Evolutionary conservation across 768 basidiomycete species (phyloP), one percentile per base, ranked within the genome.

Genomic region (Pulveroboletus sp.): DNA sequence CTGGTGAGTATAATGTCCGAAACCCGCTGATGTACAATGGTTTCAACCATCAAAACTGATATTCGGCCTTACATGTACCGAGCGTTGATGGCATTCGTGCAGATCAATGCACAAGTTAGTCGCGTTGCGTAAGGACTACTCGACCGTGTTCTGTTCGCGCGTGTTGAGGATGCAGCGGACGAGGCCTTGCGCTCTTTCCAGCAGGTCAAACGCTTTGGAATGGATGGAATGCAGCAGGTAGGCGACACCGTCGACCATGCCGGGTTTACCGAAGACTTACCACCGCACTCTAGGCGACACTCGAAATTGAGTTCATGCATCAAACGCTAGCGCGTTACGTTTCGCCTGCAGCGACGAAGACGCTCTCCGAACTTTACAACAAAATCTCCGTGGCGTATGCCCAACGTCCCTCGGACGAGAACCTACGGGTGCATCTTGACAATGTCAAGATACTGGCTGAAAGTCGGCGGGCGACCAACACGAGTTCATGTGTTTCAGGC

Each of bases 281-380:
- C 5, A 5, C n/a, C 12, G 5, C 8, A n/a, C 15, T n/a, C 6
- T 65, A 97, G 93, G 96, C 96, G 12, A 98, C 96, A 5, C 83
- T 99, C 24, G 95, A 98, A 69, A 96, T 98, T 57, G 96, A 98
- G 71, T 98, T 98, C 73, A 85, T 98, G 76, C 95, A 99, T 68
- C 96, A 98, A 72, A 93, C 90, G 6, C 74, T 99, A 37, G 82
- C 85, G 28, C 85, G 89, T 57, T 94, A 95, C 65, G 88, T 97
- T 47, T 87, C 89, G 14, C 75, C 84, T 1, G 62, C 76, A 7
- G 91, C 95, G 12, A 87, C 88, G 32, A 83, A 84, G 62, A 90
- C 84, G 43, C 80, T 99, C 26, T 87, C 91, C 28, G 89, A 95
- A 50, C 76, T 98, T 46, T 99, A 98, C 73, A 89, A 86, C 65